Conservation (phyloP, 306 rosid genomes). For the Cucumis melo region DNA sequence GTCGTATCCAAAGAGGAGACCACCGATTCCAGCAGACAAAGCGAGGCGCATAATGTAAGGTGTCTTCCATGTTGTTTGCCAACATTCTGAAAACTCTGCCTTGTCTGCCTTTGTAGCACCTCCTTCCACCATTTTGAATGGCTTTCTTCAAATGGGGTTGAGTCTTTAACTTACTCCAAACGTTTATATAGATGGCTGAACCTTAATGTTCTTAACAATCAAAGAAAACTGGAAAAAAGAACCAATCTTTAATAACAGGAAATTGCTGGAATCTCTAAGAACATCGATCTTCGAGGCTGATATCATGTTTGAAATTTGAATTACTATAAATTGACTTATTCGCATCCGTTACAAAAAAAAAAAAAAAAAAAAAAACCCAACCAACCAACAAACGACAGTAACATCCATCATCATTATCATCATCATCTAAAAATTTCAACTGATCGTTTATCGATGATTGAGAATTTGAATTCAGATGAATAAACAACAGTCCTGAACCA, state of each 20-base stretch:
- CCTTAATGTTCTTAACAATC: neutral
- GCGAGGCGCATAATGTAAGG: slow-evolving; percentile 82
- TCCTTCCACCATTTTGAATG: slow-evolving; percentile 32
- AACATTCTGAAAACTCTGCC: slow-evolving; percentile 50
- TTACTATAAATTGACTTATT: neutral
- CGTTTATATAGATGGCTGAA: neutral
- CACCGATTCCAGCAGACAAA: slow-evolving; percentile 71
- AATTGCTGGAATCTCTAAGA: neutral
- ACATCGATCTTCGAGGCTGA: neutral
- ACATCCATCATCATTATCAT: neutral
- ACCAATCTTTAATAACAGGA: neutral
- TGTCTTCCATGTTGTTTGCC: slow-evolving; percentile 38
- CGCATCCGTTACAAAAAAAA: neutral
- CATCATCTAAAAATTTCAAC: neutral
- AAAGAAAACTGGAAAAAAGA: neutral
- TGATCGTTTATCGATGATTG: neutral
- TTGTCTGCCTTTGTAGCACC: slow-evolving; percentile 19
- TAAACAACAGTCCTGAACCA: neutral
- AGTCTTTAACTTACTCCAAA: neutral
- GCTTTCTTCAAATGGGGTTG: neutral
- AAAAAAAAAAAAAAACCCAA: neutral
- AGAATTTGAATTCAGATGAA: neutral
- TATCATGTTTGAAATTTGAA: neutral
- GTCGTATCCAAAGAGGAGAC: slow-evolving; percentile 82
- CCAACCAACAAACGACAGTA: neutral